phyloP scores from a whole-genome alignment of 2,329 filamentous ascomycete species.

The Ceratocystis lukuohia region DNA sequence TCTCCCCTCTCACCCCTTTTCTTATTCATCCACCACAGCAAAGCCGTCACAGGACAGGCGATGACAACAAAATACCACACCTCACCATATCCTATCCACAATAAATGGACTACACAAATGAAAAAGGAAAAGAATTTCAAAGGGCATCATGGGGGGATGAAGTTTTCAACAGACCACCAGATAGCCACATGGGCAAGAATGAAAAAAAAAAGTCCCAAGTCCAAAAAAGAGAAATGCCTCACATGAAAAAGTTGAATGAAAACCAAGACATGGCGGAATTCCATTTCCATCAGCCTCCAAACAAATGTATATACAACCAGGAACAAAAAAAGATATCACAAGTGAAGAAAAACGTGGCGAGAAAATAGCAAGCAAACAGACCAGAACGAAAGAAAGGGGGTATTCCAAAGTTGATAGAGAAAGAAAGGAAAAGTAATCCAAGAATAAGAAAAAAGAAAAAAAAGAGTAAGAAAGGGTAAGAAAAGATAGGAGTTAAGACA shows the following conservation, averaged over 20 bases:
- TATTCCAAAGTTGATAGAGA: constrained; percentile 14
- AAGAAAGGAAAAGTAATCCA: constrained; percentile 12
- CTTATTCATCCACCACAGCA: too few species aligned
- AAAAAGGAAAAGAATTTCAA: constrained; percentile 5
- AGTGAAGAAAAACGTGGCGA: constrained; percentile 8
- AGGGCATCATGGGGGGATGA: not conserved
- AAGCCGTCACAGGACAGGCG: too few species aligned
- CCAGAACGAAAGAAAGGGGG: constrained; percentile 18
- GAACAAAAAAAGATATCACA: constrained; percentile 8
- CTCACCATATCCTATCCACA: not conserved
- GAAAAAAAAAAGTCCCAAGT: too few species aligned
- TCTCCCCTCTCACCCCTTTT: too few species aligned
- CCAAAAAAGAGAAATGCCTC: not conserved
- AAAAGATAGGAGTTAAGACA: not conserved
- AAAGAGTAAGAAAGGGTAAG: constrained; percentile 12
- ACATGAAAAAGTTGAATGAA: not conserved
- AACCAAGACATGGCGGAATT: not conserved
- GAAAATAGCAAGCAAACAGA: constrained; percentile 10
- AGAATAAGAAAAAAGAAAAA: constrained; percentile 7
- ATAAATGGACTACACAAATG: not conserved
- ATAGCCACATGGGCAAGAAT: not conserved
- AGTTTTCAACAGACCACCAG: not conserved
- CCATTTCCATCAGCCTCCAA: not conserved
- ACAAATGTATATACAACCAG: constrained; percentile 14
- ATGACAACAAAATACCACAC: not conserved